Base-by-base conservation (phyloP, 140 eudicot species). In the Oenanthe javanica region DNA sequence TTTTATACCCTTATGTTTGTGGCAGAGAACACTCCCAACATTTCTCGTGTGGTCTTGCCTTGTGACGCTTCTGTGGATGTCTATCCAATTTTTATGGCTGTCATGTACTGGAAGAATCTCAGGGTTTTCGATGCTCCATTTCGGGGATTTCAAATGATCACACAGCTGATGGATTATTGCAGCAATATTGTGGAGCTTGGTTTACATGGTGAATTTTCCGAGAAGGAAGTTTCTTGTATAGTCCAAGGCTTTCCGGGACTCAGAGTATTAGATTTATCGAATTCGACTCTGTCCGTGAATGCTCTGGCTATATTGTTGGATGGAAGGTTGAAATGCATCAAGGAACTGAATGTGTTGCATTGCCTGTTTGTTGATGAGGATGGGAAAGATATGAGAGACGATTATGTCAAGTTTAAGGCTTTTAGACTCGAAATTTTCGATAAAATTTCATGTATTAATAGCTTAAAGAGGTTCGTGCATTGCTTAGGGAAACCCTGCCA, bases 281-380 rank as follows among this genome's bases (percentile, higher is more conserved):
- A 61, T 5, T 82, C 85, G 7, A 77, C 72, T 8, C 49, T 77
- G 7, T 12, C 46, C 2, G 50, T 16, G 6, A 57, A 77, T 49
- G 81, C 77, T 38, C 13, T 82, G 72, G 27, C 2, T 12, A 25
- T 66, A 4, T 19, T 82, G n/a, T 66, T 82, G 81, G 81, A 77
- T 82, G 85, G 85, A 14, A 82, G 85, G 21, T 77, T 82, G 71
- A 82, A 40, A 46, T 76, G 69, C 55, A 36, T 82, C 5, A 82
- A 50, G 81, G 81, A 69, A 6, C 16, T 82, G 5, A 77, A 51
- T 67, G 55, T 82, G 46, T 18, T 69, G 85, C 85, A 82, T 36
- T 82, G 81, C 54, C 23, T 76, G 80, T 67, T 82, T 48, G 19
- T 76, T 16, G 78, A 63, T 7, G 78, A 67, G 4, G 57, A 77